These are phyloP conservation scores for Neopestalotiopsis clavispora DNA, from an alignment of 2,329 filamentous ascomycete species.

Conservation along the genomic window DNA sequence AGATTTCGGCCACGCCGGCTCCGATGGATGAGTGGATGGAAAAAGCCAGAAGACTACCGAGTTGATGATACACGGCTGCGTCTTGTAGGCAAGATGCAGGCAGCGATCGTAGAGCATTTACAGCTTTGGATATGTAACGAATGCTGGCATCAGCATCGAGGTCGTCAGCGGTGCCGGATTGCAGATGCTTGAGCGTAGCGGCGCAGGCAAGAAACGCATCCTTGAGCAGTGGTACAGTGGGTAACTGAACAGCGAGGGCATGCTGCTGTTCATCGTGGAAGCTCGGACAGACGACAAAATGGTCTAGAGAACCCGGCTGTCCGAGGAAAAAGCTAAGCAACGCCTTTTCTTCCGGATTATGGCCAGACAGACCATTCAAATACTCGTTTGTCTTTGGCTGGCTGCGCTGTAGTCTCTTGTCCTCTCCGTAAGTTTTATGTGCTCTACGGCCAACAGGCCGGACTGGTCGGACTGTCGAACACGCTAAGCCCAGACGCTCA, in stretches of 20 bases:
- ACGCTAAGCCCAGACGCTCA: constrained; percentile 24
- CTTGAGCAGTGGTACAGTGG: constrained; percentile 26
- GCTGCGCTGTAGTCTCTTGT: background rate
- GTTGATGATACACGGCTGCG: constrained; percentile 26
- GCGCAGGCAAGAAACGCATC: constrained; percentile 34
- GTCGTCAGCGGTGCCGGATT: constrained; percentile 18
- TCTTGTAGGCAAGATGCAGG: constrained; percentile 26
- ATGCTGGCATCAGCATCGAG: constrained; percentile 20
- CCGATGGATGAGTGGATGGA: constrained; percentile 32
- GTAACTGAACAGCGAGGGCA: constrained; percentile 23
- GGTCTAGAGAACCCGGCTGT: constrained; percentile 26
- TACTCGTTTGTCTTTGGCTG: background rate
- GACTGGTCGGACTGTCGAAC: constrained; percentile 26
- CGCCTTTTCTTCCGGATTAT: constrained; percentile 26
- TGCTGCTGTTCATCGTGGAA: constrained; percentile 27
- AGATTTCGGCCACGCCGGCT: constrained; percentile 31
- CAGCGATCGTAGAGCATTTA: constrained; percentile 28
- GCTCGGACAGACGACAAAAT: constrained; percentile 26
- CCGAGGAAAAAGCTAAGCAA: constrained; percentile 28
- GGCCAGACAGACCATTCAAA: constrained; percentile 16
- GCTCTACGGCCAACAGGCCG: constrained; percentile 24
- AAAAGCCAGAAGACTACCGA: constrained; percentile 29
- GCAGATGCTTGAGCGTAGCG: constrained; percentile 25
- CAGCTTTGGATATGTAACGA: constrained; percentile 26
- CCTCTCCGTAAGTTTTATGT: constrained; percentile 10